Evolutionary conservation across 75 land plant genomes (phyloP).

Genomic region (Pinus albicaulis): DNA sequence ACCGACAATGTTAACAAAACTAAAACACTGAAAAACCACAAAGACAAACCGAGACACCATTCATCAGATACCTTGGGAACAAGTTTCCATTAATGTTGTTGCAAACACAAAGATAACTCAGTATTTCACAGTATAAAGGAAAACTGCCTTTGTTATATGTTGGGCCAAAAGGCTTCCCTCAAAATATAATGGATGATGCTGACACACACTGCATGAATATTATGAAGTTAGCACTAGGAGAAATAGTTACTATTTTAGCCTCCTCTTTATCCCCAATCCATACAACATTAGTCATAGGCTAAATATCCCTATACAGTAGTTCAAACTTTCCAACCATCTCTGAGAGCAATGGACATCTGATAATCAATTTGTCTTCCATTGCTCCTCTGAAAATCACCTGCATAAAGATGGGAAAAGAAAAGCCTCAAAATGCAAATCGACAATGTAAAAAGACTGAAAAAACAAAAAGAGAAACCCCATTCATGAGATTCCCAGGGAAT

Average conservation of each 20-base stretch:
- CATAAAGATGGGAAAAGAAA: slow-evolving; percentile 1
- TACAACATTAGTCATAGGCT: not conserved
- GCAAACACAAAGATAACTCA: not conserved
- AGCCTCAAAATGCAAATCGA: not conserved
- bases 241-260: not conserved
- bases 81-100: no score
- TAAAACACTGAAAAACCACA: not conserved
- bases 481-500: no score
- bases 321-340: slow-evolving; percentile 87
- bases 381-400: slow-evolving; percentile 97
- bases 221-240: not conserved
- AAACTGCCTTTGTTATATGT: not conserved
- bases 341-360: slow-evolving; percentile 77
- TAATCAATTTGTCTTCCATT: slow-evolving; percentile 92
- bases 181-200: not conserved
- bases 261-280: not conserved
- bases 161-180: not conserved
- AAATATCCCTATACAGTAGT: slow-evolving; percentile 75
- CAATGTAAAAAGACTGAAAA: not conserved
- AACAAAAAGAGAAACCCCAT: no score
- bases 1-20: no score
- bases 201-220: not conserved
- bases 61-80: no score
- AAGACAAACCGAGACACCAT: no score
- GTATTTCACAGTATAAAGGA: not conserved